Percentiles rank a stretch among this genome's conserved stretches.
Conservation (phyloP, 2,329 filamentous ascomycete species). For the Cladobotryum protrusum region DNA sequence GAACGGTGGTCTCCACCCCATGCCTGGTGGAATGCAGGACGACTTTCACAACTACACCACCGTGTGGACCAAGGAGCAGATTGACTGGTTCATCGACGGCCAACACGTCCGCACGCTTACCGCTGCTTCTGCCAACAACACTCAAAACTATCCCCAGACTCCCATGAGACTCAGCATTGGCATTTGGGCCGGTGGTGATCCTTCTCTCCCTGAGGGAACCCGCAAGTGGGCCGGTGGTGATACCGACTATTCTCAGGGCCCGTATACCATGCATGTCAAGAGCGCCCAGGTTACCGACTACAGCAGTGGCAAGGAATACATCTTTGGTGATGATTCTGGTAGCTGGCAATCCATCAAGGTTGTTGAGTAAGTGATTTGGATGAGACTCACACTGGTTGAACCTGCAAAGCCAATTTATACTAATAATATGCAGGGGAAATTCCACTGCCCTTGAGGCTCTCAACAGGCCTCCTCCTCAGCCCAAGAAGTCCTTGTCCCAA, state of each 20-base stretch:
- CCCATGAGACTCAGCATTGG: slow-evolving; percentile 65
- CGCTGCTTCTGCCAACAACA: slow-evolving; percentile 54
- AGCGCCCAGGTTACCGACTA: slow-evolving; percentile 50
- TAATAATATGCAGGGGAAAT: slow-evolving; percentile 43
- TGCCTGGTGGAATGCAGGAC: slow-evolving; percentile 48
- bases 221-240: slow-evolving; percentile 64
- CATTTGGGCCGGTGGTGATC: slow-evolving; percentile 59
- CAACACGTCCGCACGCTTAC: slow-evolving; percentile 57
- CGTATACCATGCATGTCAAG: slow-evolving; percentile 71
- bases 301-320: slow-evolving; percentile 58
- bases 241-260: slow-evolving; percentile 59
- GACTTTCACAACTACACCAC: slow-evolving; percentile 72
- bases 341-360: slow-evolving; percentile 58
- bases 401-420: slow-evolving; percentile 4
- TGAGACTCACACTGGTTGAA: no score
- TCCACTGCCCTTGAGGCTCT: slow-evolving; percentile 47
- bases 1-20: slow-evolving; percentile 54
- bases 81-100: slow-evolving; percentile 68
- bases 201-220: slow-evolving; percentile 47
- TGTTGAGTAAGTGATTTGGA: slow-evolving; percentile 37
- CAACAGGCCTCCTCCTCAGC: slow-evolving; percentile 19
- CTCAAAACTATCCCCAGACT: slow-evolving; percentile 65
- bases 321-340: slow-evolving; percentile 56
- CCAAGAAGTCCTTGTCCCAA: slow-evolving; percentile 40
- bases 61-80: slow-evolving; percentile 60